phyloP scores from a whole-genome alignment of 495 filamentous ascomycete species.

The Cairneyella variabilis region DNA sequence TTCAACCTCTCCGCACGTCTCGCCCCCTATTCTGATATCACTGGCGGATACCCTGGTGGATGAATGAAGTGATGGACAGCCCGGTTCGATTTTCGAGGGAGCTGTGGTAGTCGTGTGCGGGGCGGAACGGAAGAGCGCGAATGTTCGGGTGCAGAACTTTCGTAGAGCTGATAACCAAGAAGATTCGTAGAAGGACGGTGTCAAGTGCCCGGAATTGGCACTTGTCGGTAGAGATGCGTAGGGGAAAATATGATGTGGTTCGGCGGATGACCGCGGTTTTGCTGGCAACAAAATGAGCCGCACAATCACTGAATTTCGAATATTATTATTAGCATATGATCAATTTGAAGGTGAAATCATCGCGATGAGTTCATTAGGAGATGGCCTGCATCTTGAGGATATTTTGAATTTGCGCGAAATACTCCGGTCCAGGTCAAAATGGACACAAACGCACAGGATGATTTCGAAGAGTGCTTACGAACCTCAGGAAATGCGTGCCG shows the following conservation, averaged over 20 bases:
- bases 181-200: slow-evolving; percentile 1
- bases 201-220: slow-evolving; percentile 8
- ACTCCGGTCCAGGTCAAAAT: slow-evolving; percentile 2
- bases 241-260: slow-evolving; percentile 9
- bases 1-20: slow-evolving; percentile 31
- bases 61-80: not conserved
- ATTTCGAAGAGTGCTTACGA: slow-evolving; percentile 3
- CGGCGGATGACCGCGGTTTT: slow-evolving; percentile 19
- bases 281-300: no score
- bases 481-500: not conserved
- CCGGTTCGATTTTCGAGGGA: not conserved
- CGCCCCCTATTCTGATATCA: slow-evolving; percentile 12
- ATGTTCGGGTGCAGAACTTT: not conserved
- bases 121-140: not conserved
- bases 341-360: not conserved
- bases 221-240: slow-evolving; percentile 10
- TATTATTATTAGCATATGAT: no score
- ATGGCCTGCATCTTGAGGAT: not conserved
- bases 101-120: not conserved
- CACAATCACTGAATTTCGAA: no score
- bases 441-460: no score
- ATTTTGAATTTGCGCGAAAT: slow-evolving; percentile 13
- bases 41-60: not conserved
- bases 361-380: not conserved
- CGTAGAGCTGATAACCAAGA: not conserved